Conservation (phyloP, 2,329 filamentous ascomycete species). For the Neofusicoccum cordaticola region DNA sequence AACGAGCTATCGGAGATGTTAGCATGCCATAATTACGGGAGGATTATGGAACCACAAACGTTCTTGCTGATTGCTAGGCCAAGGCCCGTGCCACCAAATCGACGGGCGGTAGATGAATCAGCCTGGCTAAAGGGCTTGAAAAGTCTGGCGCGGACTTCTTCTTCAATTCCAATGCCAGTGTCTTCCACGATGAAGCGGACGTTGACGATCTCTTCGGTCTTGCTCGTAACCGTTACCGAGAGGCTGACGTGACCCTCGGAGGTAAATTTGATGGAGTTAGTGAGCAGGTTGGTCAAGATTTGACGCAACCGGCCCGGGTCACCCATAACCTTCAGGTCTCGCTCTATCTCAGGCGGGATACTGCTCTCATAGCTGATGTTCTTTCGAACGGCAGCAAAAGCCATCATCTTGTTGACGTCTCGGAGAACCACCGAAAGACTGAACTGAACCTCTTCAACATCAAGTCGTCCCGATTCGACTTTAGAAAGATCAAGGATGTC, state of each 20-base stretch:
- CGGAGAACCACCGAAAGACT: slow-evolving; percentile 69
- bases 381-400: slow-evolving; percentile 78
- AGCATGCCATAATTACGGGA: background rate
- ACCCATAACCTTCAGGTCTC: slow-evolving; percentile 75
- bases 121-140: slow-evolving; percentile 83
- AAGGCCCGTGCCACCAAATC: slow-evolving; percentile 76
- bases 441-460: slow-evolving; percentile 79
- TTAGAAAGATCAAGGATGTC: slow-evolving; percentile 91
- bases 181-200: slow-evolving; percentile 73
- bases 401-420: slow-evolving; percentile 83
- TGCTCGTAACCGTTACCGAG: slow-evolving; percentile 60
- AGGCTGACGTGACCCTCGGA: slow-evolving; percentile 50
- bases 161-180: slow-evolving; percentile 77
- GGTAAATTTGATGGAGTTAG: slow-evolving; percentile 46
- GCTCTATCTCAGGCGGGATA: slow-evolving; percentile 60
- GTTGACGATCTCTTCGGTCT: slow-evolving; percentile 63
- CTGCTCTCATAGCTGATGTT: slow-evolving; percentile 69
- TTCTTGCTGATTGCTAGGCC: slow-evolving; percentile 81
- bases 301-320: slow-evolving; percentile 82
- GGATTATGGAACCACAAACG: slow-evolving; percentile 26
- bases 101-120: slow-evolving; percentile 72
- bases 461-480: slow-evolving; percentile 72
- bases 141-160: slow-evolving; percentile 68
- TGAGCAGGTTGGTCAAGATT: slow-evolving; percentile 76
- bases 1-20: slow-evolving; percentile 47